Evolutionary conservation across 177 flowering plant species (phyloP), one percentile per base, ranked within the genome.

Genomic region (Vitis hybrid): DNA sequence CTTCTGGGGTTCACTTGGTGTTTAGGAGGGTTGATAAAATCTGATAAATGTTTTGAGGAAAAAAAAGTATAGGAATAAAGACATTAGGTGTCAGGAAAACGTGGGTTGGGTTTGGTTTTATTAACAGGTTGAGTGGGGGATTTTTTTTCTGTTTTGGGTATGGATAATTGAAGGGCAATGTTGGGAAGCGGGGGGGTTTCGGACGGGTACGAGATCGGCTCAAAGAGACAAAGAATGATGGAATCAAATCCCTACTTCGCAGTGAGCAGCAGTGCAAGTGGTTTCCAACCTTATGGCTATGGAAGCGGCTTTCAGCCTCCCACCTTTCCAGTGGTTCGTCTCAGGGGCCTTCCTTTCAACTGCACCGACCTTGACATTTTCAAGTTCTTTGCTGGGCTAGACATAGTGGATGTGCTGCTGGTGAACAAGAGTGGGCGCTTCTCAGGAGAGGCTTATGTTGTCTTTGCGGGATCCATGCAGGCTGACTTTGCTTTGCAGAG

Each of bases 141-240:
- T 74, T 71, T 77, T 79, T 76, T 80, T 82, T 81, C 71, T 73
- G 70, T 74, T 78, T 75, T 79, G 88, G 88, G 83, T 74, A 74
- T 79, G 79, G 67, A 81, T 71, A 79, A 77, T 58, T 85, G 87
- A 90, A 86, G 93, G 91, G 88, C 91, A 80, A 87, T 87, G 90
- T 86, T 85, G 86, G 91, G 93, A 74, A 84, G 91, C 88, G 91
- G 93, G 94, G 90, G 91, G 93, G 80, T 83, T 79, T 84, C 88
- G 80, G 93, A 93, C 83, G 93, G 97, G 91, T 87, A 89, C 87
- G 93, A 87, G 90, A 87, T 89, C 82, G 93, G 98, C 89, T 90
- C 97, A 90, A 91, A 91, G 93, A 90, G 97, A 86, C 97, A 87
- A 78, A 89, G 99, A 91, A 87, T 91, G 94, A 91, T 86, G 83